Evolutionary conservation across 306 rosid species (phyloP).

Genomic region (Hippophae gyantsensis): DNA sequence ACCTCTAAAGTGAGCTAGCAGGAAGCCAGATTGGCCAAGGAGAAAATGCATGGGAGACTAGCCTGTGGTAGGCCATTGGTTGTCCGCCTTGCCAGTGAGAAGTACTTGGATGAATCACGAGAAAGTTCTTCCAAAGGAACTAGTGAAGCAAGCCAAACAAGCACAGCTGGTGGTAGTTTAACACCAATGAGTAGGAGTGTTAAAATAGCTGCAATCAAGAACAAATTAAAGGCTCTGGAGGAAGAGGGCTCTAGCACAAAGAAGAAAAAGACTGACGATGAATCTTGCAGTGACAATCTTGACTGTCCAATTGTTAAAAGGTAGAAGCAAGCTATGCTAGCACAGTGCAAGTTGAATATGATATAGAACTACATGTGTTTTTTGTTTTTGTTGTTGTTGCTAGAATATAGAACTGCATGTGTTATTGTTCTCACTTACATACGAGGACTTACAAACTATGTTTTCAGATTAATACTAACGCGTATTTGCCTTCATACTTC

Average conservation of each 20-base stretch:
- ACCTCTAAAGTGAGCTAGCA: constrained; percentile 92
- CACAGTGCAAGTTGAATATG: no score
- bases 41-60: constrained; percentile 89
- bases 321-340: no score
- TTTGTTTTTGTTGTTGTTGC: no score
- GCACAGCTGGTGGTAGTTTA: constrained; percentile 18
- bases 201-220: constrained; percentile 90
- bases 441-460: no score
- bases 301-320: not conserved
- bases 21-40: constrained; percentile 94
- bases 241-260: constrained; percentile 58
- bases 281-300: constrained; percentile 19
- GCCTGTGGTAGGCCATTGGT: constrained; percentile 86
- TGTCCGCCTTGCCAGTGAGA: constrained; percentile 70
- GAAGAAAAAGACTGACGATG: constrained; percentile 43
- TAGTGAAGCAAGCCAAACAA: constrained; percentile 38
- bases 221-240: constrained; percentile 69
- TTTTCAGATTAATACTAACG: no score
- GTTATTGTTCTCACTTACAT: no score
- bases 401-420: no score
- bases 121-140: constrained; percentile 28
- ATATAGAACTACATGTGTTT: no score
- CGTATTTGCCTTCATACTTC: no score
- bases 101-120: constrained; percentile 30
- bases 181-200: constrained; percentile 62